Percentiles rank a stretch among this genome's conserved stretches.
These are phyloP conservation scores for Cladosporium sp. DNA, from an alignment of 2,329 filamentous ascomycete genomes.

Conservation along the genomic window DNA sequence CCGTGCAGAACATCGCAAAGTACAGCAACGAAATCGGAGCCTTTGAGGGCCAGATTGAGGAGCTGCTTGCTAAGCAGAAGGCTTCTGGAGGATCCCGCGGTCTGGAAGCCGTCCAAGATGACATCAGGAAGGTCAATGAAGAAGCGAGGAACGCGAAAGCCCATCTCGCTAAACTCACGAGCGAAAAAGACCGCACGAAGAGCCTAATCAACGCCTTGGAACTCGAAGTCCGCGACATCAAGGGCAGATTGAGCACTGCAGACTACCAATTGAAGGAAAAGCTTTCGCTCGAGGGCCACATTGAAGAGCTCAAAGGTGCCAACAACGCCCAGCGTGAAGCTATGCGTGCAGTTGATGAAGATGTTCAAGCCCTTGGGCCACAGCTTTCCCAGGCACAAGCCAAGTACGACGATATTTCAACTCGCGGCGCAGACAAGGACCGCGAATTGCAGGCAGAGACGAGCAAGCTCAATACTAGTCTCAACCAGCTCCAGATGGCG, in stretches of 20 bases:
- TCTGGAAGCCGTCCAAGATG: constrained; percentile 76
- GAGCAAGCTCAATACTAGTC: constrained; percentile 63
- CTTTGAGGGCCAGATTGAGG: constrained; percentile 66
- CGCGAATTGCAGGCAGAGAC: constrained; percentile 65
- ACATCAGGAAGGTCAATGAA: constrained; percentile 61
- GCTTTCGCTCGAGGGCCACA: constrained; percentile 59
- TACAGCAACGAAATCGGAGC: constrained; percentile 65
- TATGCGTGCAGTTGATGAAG: constrained; percentile 63
- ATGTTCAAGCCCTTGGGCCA: constrained; percentile 68
- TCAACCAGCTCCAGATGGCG: constrained; percentile 69
- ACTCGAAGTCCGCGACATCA: constrained; percentile 68
- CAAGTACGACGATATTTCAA: constrained; percentile 69
- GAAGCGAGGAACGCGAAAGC: constrained; percentile 60
- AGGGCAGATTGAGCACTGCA: constrained; percentile 64
- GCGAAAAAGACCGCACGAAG: constrained; percentile 65
- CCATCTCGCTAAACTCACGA: constrained; percentile 58
- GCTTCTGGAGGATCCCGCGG: constrained; percentile 59
- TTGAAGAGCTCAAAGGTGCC: constrained; percentile 66
- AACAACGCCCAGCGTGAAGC: constrained; percentile 62
- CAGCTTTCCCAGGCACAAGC: constrained; percentile 69
- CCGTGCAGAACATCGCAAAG: constrained; percentile 68
- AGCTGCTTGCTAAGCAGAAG: constrained; percentile 69
- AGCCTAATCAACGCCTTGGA: constrained; percentile 63
- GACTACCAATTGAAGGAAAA: constrained; percentile 77
- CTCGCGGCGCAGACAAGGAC: constrained; percentile 65